Evolutionary conservation across 208 protist genomes (phyloP).

Genomic region (Trypanosoma lewisi): DNA sequence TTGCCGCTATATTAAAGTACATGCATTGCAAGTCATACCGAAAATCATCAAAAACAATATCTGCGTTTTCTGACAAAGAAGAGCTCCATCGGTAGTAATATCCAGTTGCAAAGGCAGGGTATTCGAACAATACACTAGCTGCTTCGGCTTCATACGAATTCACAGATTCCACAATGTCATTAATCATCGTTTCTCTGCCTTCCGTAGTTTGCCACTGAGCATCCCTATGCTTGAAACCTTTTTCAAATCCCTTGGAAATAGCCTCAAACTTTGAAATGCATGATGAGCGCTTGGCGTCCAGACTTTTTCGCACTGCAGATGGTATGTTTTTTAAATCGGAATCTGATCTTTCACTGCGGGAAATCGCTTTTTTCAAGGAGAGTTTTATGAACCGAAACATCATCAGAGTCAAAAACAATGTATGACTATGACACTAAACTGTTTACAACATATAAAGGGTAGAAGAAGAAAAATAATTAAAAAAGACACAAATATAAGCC

Average conservation of each 20-base stretch:
- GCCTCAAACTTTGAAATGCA: conserved; percentile 42
- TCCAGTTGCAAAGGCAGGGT: conserved; percentile 34
- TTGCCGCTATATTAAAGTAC: conserved; percentile 61
- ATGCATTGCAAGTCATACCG: conserved; percentile 64
- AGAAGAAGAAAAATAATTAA: conserved; percentile 8
- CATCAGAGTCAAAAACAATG: too few relatives aligned
- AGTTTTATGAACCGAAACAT: conserved; percentile 33
- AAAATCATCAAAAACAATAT: conserved; percentile 64
- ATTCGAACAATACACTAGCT: conserved; percentile 28
- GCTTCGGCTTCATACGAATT: conserved; percentile 39
- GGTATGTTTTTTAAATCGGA: conserved; percentile 36
- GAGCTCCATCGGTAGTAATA: conserved; percentile 64
- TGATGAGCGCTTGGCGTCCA: conserved; percentile 31
- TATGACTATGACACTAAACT: too few relatives aligned
- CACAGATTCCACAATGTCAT: conserved; percentile 23
- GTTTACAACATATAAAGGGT: neutral
- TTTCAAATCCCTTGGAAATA: conserved; percentile 27
- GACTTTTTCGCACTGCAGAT: conserved; percentile 29
- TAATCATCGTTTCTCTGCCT: conserved; percentile 37
- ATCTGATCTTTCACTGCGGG: conserved; percentile 18
- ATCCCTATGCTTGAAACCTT: conserved; percentile 19
- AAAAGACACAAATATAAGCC: conserved; percentile 28
- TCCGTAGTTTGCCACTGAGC: conserved; percentile 16
- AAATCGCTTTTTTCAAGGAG: conserved; percentile 24
- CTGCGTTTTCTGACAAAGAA: conserved; percentile 33